These are phyloP conservation scores for Taphrina deformans DNA, from an alignment of 1,139 yeast species.

Conservation along the genomic window DNA sequence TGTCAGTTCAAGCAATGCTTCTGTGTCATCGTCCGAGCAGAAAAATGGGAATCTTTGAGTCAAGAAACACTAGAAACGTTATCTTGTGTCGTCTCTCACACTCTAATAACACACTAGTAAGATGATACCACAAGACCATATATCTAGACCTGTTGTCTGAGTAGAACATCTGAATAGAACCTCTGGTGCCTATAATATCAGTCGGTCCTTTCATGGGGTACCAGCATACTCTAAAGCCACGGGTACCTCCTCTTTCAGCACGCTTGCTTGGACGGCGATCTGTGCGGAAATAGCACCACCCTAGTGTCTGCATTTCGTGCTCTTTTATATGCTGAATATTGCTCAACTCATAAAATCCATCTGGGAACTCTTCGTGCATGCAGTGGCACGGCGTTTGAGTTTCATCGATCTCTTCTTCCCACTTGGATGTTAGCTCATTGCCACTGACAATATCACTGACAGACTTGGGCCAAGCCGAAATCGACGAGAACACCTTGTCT, in stretches of 20 bases:
- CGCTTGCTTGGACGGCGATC: slow-evolving; percentile 47
- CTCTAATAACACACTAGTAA: slow-evolving; percentile 48
- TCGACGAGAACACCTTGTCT: slow-evolving; percentile 82
- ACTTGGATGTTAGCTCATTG: slow-evolving; percentile 40
- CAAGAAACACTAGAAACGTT: slow-evolving; percentile 54
- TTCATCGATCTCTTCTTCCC: slow-evolving; percentile 26
- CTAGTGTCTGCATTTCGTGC: neutral
- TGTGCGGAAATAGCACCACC: slow-evolving; percentile 42
- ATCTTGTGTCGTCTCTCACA: too few relatives aligned
- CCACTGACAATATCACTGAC: neutral
- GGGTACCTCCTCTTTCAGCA: slow-evolving; percentile 82
- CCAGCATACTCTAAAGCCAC: slow-evolving; percentile 58
- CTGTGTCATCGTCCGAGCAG: slow-evolving; percentile 35
- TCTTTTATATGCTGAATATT: neutral
- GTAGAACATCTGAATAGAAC: slow-evolving; percentile 72
- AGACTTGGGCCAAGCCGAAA: slow-evolving; percentile 80
- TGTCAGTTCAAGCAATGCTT: slow-evolving; percentile 34
- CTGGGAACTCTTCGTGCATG: slow-evolving; percentile 17
- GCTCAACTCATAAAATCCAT: neutral
- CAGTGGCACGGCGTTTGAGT: slow-evolving; percentile 25
- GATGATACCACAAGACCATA: slow-evolving; percentile 78
- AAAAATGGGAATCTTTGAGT: slow-evolving; percentile 53
- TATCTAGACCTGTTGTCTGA: slow-evolving; percentile 66
- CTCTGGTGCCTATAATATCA: slow-evolving; percentile 58
- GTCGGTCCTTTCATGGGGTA: neutral